phyloP scores from a whole-genome alignment of 2,329 filamentous ascomycete species.

The Cercospora sojina region DNA sequence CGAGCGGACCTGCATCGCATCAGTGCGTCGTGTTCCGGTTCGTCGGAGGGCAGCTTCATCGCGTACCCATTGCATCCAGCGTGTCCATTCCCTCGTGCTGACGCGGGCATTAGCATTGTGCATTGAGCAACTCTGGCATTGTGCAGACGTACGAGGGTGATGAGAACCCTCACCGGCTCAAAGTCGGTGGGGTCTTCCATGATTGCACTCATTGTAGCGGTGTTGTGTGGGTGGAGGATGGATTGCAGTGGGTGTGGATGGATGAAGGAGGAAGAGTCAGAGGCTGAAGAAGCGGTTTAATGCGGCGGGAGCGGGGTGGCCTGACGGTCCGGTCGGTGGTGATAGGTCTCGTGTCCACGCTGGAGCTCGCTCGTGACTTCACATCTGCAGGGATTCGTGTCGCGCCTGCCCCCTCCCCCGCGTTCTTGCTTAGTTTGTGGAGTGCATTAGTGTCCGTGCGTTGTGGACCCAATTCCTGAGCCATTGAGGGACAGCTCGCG shows the following conservation, averaged over 20 bases:
- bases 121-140: neutral
- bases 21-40: slow-evolving; percentile 27
- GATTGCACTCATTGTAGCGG: slow-evolving; percentile 52
- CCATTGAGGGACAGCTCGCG: neutral
- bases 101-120: slow-evolving; percentile 43
- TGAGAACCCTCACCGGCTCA: slow-evolving; percentile 59
- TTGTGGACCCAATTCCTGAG: neutral
- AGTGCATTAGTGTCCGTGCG: neutral
- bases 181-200: slow-evolving; percentile 42
- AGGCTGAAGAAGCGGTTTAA: slow-evolving; percentile 7
- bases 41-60: neutral
- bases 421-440: neutral
- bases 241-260: neutral
- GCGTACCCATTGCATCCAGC: slow-evolving; percentile 49
- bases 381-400: neutral
- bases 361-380: neutral
- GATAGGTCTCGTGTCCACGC: slow-evolving; percentile 3
- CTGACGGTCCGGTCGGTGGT: slow-evolving; percentile 4
- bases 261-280: slow-evolving; percentile 1
- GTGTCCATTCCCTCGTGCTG: slow-evolving; percentile 34
- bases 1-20: slow-evolving; percentile 57
- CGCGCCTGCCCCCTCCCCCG: neutral
- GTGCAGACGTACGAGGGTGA: slow-evolving; percentile 40
- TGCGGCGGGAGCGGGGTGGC: neutral
- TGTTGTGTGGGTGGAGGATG: slow-evolving; percentile 19